Conservation (phyloP, 2,329 filamentous ascomycete species). For the Trichophyton benhamiae region DNA sequence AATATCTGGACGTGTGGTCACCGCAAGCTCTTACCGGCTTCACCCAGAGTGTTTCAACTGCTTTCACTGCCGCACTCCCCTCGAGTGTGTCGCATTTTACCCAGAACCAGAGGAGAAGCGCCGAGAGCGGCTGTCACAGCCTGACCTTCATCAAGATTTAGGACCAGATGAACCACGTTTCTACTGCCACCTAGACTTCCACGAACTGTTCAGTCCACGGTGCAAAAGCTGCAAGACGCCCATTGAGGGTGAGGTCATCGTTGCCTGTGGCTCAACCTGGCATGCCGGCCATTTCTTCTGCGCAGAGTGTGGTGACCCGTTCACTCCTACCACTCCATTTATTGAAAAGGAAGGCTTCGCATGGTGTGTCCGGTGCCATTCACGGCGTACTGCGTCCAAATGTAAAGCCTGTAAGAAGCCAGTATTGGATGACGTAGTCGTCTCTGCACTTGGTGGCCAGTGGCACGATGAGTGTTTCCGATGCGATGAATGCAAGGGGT, state of each 20-base stretch:
- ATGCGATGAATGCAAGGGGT: conserved; percentile 54
- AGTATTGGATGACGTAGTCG: conserved; percentile 79
- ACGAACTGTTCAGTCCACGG: conserved; percentile 80
- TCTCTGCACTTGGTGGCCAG: conserved; percentile 77
- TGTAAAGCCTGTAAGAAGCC: conserved; percentile 74
- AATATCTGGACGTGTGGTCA: conserved; percentile 84
- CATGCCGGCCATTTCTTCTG: conserved; percentile 98
- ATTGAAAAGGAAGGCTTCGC: conserved; percentile 97
- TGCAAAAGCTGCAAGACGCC: conserved; percentile 96
- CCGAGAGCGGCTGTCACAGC: conserved; percentile 55
- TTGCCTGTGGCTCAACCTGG: conserved; percentile 91
- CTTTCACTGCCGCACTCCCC: conserved; percentile 69
- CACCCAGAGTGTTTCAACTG: conserved; percentile 91
- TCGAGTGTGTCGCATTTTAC: conserved; percentile 94
- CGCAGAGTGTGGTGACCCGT: conserved; percentile 85
- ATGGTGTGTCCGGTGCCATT: conserved; percentile 91
- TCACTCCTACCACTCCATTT: conserved; percentile 57
- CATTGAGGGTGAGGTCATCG: conserved; percentile 87
- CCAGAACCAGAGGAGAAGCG: conserved; percentile 70
- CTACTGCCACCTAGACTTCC: conserved; percentile 98
- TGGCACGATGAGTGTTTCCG: conserved; percentile 92
- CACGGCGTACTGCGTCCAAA: conserved; percentile 77
- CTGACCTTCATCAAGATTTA: conserved; percentile 47
- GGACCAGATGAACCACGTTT: conserved; percentile 51
- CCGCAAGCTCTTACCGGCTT: conserved; percentile 69